Conservation (phyloP, 1,284 basidiomycete genomes). For the Sporisorium graminicola region DNA sequence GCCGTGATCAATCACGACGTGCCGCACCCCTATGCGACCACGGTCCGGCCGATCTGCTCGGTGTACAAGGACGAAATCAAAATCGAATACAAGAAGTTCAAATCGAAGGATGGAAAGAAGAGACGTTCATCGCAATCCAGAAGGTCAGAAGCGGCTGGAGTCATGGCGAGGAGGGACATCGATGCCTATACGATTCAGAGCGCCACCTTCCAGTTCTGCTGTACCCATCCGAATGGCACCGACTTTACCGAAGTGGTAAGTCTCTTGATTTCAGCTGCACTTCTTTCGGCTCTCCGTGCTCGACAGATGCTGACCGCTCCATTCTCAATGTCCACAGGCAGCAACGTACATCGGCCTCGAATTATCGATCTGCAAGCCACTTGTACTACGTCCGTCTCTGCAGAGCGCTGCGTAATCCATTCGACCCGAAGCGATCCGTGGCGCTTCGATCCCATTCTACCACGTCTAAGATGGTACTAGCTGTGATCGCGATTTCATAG, state of each 20-base stretch:
- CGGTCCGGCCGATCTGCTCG: conserved; percentile 22
- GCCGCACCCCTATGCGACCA: conserved; percentile 11
- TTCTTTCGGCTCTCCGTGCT: neutral
- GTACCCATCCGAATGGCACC: conserved; percentile 8
- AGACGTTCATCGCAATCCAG: neutral
- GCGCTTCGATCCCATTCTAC: too few relatives aligned
- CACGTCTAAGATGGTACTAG: too few relatives aligned
- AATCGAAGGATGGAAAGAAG: conserved; percentile 8
- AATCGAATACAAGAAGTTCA: conserved; percentile 23
- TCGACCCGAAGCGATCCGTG: too few relatives aligned
- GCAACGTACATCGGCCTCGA: conserved; percentile 35
- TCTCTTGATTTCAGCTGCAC: neutral
- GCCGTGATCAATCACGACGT: conserved; percentile 21
- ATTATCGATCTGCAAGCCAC: conserved; percentile 31
- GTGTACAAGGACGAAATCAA: conserved; percentile 30
- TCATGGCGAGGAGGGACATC: conserved; percentile 25
- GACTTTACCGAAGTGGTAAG: conserved; percentile 23
- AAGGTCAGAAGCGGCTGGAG: neutral
- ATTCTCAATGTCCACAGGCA: neutral
- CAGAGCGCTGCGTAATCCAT: too few relatives aligned
- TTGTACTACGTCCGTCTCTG: neutral
- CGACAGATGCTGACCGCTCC: neutral
- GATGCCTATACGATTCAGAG: conserved; percentile 31
- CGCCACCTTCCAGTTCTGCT: conserved; percentile 31
- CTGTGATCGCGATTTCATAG: too few relatives aligned